Base-by-base conservation (phyloP, 331 rosid genomes). In the Stylosanthes scabra region DNA sequence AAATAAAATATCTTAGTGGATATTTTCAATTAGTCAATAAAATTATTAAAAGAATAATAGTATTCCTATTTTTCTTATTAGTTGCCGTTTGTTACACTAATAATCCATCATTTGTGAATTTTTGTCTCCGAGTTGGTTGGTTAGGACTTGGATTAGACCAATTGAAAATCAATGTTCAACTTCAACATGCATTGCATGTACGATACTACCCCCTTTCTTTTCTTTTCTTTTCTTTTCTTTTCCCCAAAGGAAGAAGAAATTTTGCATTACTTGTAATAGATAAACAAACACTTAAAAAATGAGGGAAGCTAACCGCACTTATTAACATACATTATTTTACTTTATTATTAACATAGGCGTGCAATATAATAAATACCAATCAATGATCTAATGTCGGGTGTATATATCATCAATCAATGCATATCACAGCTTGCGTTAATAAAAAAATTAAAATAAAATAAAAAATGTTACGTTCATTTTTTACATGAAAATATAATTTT, bases 81-180 rank as follows among this genome's bases (percentile, higher is more conserved):
- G 25, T 20, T 20, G 25, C 25, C 25, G 25, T 1, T 20, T 20
- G 25, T 66, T 54, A 29, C 13, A 46, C 49, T 39, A 56, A 44
- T 34, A 6, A 20, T 3, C 64, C 51, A 40, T 31, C 25, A 31
- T 51, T 49, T 51, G 10, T 8, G 2, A 72, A 72, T 56, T 69
- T 69, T 3, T 62, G 37, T 62, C 25, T 3, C 49, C 11, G 2
- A 7, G 15, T 63, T 39, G 40, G 56, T 14, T 51, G 28, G 57
- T 45, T 12, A 25, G 10, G 28, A 70, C 31, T 11, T 6, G 0
- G 3, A 2, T 44, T 41, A n/a, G 39, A 55, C 34, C 71, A 62
- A 62, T 52, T 27, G 57, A 27, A 64, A 31, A 57, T 46, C 74
- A 34, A 68, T 28, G 42, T 39, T 56, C 14, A 42, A 72, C 65